Percentiles rank a stretch among this genome's conserved stretches.
Evolutionary conservation across 257 asterid species (phyloP).

Genomic region (Eustoma russellianum): DNA sequence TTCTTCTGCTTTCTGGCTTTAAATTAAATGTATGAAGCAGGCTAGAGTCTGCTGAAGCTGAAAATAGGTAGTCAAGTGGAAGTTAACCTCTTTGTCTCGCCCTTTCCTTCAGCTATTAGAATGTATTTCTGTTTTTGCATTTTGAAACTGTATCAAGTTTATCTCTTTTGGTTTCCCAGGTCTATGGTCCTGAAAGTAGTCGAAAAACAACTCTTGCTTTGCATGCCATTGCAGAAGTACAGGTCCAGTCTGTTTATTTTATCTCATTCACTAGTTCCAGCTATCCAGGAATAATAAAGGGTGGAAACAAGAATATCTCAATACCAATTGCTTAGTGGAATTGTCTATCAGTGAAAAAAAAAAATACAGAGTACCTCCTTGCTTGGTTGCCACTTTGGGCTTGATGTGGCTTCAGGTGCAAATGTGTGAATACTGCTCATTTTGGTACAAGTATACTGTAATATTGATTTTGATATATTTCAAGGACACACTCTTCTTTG

Average conservation of each 20-base stretch:
- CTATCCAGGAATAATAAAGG: background rate
- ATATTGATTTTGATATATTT: conserved; percentile 15
- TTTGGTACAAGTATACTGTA: conserved; percentile 5
- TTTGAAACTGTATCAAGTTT: background rate
- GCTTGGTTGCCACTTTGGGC: background rate
- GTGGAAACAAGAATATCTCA: background rate
- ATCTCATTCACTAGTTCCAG: background rate
- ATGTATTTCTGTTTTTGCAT: background rate
- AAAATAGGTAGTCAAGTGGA: no score
- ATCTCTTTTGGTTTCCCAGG: conserved; percentile 27
- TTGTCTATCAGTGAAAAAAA: background rate
- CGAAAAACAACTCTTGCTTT: conserved; percentile 97
- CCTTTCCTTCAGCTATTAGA: no score
- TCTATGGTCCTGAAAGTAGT: conserved; percentile 99
- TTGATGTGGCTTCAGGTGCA: background rate
- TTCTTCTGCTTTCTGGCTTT: background rate
- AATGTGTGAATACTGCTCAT: background rate
- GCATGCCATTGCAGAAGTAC: conserved; percentile 99
- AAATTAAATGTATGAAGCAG: no score
- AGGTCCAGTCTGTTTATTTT: conserved; percentile 64
- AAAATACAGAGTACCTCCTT: background rate
- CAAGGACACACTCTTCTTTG: no score
- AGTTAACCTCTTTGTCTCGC: no score
- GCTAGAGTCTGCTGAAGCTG: no score
- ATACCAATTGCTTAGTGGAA: background rate